Evolutionary conservation across 169 alveolate genomes (phyloP).

Genomic region (Plasmodium vinckei): DNA sequence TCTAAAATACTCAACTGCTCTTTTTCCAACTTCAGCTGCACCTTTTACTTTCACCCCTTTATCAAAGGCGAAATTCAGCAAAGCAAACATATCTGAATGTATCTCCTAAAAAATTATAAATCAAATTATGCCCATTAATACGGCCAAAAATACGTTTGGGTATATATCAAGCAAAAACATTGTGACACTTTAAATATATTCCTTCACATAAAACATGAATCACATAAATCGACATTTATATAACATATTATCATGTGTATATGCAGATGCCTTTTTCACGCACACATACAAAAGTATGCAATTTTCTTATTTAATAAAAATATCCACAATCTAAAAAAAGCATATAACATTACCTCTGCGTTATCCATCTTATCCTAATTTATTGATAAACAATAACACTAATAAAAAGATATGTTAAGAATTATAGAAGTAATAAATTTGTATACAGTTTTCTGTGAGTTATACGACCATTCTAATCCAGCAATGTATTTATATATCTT

Average conservation of each 20-base stretch:
- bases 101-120: slow-evolving; percentile 21
- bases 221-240: too few relatives aligned
- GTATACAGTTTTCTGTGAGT: too few relatives aligned
- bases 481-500: too few relatives aligned
- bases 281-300: slow-evolving; percentile 2
- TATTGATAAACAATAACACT: slow-evolving; percentile 21
- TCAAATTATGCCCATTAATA: not conserved
- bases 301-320: slow-evolving; percentile 1
- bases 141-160: not conserved
- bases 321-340: not conserved
- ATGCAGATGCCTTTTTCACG: not conserved
- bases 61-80: slow-evolving; percentile 58
- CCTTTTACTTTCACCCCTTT: slow-evolving; percentile 80
- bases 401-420: not conserved
- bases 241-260: too few relatives aligned
- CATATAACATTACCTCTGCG: slow-evolving; percentile 40
- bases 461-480: too few relatives aligned
- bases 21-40: slow-evolving; percentile 87
- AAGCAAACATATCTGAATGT: slow-evolving; percentile 61
- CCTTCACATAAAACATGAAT: not conserved
- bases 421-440: not conserved
- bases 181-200: not conserved
- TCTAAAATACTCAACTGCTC: slow-evolving; percentile 90
- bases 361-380: slow-evolving; percentile 32
- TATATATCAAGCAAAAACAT: not conserved